Percentiles rank a stretch among this genome's conserved stretches.
Conservation (phyloP, 2,329 filamentous ascomycete species). For the Sphaerulina musiva region DNA sequence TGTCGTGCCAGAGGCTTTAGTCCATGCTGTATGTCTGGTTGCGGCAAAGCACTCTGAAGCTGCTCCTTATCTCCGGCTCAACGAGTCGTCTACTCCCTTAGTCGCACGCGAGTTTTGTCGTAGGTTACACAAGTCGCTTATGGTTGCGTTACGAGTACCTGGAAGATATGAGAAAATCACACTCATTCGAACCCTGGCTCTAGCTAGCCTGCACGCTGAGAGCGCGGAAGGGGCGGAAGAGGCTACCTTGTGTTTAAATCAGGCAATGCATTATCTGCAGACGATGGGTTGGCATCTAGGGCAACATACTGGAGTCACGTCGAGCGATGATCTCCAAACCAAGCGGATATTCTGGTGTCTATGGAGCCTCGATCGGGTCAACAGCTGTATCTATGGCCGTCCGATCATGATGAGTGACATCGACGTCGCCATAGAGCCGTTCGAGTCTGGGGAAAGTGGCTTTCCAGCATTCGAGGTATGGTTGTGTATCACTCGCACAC, state of each 20-base stretch:
- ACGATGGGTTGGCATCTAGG: conserved; percentile 44
- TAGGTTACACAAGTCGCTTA: conserved; percentile 40
- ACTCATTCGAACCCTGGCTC: conserved; percentile 42
- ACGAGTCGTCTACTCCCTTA: conserved; percentile 31
- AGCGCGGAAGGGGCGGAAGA: conserved; percentile 44
- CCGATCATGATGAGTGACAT: conserved; percentile 45
- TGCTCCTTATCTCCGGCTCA: conserved; percentile 36
- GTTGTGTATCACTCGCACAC: conserved; percentile 40
- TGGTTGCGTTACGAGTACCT: conserved; percentile 38
- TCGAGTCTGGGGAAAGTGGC: conserved; percentile 38
- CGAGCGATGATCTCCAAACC: conserved; percentile 29
- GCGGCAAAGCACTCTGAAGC: conserved; percentile 44
- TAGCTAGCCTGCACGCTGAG: conserved; percentile 45
- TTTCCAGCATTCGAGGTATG: conserved; percentile 45
- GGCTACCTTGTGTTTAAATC: conserved; percentile 38
- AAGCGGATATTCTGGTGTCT: conserved; percentile 47
- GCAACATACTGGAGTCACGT: conserved; percentile 23
- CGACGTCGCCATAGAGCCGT: conserved; percentile 42
- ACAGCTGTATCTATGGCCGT: conserved; percentile 43
- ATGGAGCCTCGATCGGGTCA: conserved; percentile 45
- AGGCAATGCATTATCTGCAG: conserved; percentile 47
- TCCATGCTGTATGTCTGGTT: conserved; percentile 44
- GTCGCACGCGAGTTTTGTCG: conserved; percentile 42
- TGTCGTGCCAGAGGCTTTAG: conserved; percentile 35
- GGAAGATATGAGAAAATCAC: conserved; percentile 42